A percentile compares a stretch with the other conserved stretches of the same genome.
phyloP scores from a whole-genome alignment of 345 rosid genomes.

The Eucalyptus dawsonii region DNA sequence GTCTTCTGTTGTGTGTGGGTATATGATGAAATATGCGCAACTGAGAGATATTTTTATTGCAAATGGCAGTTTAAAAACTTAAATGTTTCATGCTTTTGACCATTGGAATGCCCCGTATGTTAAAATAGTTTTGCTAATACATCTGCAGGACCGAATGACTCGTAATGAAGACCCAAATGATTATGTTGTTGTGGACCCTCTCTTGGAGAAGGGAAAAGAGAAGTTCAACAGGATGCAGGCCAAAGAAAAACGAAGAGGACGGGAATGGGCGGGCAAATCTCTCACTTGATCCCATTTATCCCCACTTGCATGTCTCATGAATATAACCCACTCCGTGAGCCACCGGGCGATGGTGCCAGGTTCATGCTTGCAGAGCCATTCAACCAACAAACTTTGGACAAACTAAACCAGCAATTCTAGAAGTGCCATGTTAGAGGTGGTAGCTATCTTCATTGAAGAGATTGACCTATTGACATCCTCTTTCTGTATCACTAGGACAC shows the following conservation, averaged over 20 bases:
- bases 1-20: not conserved
- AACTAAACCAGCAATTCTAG: not conserved
- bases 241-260: conserved; percentile 63
- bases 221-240: conserved; percentile 92
- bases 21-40: not conserved
- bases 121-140: not conserved
- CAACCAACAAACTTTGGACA: not conserved
- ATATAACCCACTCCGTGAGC: not conserved
- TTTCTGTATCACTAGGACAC: not conserved
- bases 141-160: conserved; percentile 61
- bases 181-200: conserved; percentile 85
- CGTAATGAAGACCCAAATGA: conserved; percentile 79
- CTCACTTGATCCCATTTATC: conserved; percentile 37
- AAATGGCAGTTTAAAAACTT: not conserved
- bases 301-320: not conserved
- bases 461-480: not conserved
- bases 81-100: not conserved
- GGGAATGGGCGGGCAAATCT: conserved; percentile 96
- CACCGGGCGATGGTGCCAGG: not conserved
- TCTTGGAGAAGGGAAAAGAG: conserved; percentile 91
- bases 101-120: not conserved
- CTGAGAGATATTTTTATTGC: not conserved
- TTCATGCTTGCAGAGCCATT: not conserved
- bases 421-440: not conserved
- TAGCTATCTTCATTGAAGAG: not conserved